Evolutionary conservation across 306 rosid genomes (phyloP).

Genomic region (Vigna unguiculata): DNA sequence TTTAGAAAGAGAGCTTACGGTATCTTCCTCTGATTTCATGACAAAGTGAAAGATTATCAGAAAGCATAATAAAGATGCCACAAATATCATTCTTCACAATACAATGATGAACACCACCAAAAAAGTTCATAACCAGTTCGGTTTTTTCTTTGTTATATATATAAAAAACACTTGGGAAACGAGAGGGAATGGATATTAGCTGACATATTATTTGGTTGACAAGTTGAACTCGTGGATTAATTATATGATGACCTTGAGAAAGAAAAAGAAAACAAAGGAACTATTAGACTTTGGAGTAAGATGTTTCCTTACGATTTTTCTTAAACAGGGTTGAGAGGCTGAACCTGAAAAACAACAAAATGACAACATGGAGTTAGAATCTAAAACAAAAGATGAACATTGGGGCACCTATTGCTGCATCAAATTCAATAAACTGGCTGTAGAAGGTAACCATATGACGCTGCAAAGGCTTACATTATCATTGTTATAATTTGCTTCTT

Average conservation of each 20-base stretch:
- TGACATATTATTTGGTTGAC: slow-evolving; percentile 9
- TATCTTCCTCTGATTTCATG: slow-evolving; percentile 79
- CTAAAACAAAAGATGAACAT: slow-evolving; percentile 30
- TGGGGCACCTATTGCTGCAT: slow-evolving; percentile 25
- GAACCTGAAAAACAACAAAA: slow-evolving; percentile 76
- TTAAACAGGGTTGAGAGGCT: slow-evolving; percentile 94
- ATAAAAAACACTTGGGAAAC: slow-evolving; percentile 3
- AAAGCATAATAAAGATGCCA: slow-evolving; percentile 35
- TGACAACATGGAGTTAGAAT: slow-evolving; percentile 48
- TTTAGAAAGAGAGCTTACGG: slow-evolving; percentile 75
- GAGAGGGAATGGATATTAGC: not conserved
- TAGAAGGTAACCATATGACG: slow-evolving; percentile 24
- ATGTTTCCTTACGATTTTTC: slow-evolving; percentile 78
- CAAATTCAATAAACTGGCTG: slow-evolving; percentile 20
- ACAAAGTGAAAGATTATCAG: slow-evolving; percentile 42
- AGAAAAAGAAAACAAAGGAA: slow-evolving; percentile 33
- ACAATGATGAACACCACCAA: slow-evolving; percentile 30
- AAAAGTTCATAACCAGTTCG: slow-evolving; percentile 24
- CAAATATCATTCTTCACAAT: slow-evolving; percentile 20
- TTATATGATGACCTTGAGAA: slow-evolving; percentile 37
- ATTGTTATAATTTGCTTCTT: slow-evolving; percentile 77
- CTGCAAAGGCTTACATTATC: slow-evolving; percentile 62
- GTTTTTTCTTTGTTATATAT: not conserved
- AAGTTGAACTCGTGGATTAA: slow-evolving; percentile 14
- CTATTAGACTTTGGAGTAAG: slow-evolving; percentile 33